phyloP scores from a whole-genome alignment of 228 moss, liverwort and hornwort species.

The Sphagnum magellanicum region DNA sequence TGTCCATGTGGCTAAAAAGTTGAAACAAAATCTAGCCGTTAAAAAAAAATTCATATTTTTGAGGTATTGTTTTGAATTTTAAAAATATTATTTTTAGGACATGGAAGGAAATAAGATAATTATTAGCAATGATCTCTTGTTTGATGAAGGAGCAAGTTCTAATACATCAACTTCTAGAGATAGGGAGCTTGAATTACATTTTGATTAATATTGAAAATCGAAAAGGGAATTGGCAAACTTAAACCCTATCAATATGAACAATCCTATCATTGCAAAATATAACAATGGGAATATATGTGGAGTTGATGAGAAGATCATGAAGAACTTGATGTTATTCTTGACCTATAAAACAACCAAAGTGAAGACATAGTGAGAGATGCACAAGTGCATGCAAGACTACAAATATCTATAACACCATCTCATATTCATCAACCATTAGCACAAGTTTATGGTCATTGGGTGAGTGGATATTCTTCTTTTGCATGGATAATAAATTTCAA shows the following conservation, averaged over 20 bases:
- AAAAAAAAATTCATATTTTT: background rate
- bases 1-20: background rate
- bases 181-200: background rate
- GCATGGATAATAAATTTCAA: background rate
- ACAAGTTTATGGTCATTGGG: no score
- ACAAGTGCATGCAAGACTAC: background rate
- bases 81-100: background rate
- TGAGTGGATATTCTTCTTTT: background rate
- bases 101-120: background rate
- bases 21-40: no score
- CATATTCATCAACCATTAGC: no score
- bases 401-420: background rate
- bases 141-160: background rate
- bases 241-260: background rate
- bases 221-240: background rate
- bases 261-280: background rate
- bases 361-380: background rate
- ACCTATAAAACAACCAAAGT: background rate
- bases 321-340: background rate
- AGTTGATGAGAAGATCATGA: background rate
- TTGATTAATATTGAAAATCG: background rate
- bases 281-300: no score
- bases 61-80: background rate
- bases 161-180: background rate
- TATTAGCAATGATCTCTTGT: background rate